These are phyloP conservation scores for Calophaca sinica DNA, from an alignment of 306 rosid genomes.

Conservation along the genomic window DNA sequence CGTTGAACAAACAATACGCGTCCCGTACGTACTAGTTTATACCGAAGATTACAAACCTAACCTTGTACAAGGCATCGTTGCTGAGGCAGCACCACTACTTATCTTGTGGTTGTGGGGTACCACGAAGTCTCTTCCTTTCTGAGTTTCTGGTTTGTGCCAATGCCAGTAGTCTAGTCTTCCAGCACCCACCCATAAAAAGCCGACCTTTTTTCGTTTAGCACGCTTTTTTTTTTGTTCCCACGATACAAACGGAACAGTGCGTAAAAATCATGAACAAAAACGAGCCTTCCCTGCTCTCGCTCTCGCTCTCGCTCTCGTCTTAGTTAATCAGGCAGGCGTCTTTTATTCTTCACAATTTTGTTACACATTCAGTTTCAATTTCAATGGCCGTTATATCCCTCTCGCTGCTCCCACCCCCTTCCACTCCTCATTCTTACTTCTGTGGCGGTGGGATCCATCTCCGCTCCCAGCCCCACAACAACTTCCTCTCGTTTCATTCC, in stretches of 20 bases:
- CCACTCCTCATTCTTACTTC: constrained; percentile 53
- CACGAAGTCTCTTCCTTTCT: constrained; percentile 22
- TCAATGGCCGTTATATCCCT: constrained; percentile 74
- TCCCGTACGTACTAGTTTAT: too few relatives aligned
- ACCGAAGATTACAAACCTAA: too few relatives aligned
- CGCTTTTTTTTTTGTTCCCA: constrained; percentile 26
- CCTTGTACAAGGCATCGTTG: background rate
- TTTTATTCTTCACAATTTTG: background rate
- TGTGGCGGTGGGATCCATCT: constrained; percentile 57
- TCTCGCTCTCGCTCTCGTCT: constrained; percentile 5
- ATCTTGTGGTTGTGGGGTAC: constrained; percentile 42
- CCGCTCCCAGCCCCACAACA: constrained; percentile 53
- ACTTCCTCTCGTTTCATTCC: constrained; percentile 53
- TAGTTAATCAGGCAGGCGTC: too few relatives aligned
- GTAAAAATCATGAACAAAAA: constrained; percentile 38
- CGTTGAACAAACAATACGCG: too few relatives aligned
- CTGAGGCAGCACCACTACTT: constrained; percentile 43
- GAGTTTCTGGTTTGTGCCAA: constrained; percentile 19
- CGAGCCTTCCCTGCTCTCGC: background rate
- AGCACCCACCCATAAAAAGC: constrained; percentile 23
- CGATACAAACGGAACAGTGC: constrained; percentile 3
- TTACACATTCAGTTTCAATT: background rate
- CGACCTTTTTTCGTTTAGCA: constrained; percentile 1
- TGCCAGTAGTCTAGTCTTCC: background rate
- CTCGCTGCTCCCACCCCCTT: constrained; percentile 54